These are phyloP conservation scores for Penicillium sp. DNA, from an alignment of 2,329 filamentous ascomycete genomes.

Conservation along the genomic window DNA sequence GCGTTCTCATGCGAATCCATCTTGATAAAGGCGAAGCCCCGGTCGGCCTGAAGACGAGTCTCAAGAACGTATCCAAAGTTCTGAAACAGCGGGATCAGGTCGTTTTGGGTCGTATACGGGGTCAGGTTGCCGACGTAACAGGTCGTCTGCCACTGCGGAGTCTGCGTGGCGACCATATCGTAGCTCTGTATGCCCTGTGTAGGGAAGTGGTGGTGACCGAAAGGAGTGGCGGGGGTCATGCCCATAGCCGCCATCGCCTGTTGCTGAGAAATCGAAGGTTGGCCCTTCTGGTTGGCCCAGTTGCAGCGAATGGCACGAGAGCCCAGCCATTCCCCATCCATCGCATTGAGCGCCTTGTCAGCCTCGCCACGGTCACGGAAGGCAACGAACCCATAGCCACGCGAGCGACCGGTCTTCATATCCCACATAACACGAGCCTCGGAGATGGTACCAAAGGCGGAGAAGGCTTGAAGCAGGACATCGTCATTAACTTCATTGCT, in stretches of 20 bases:
- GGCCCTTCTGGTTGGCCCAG: constrained; percentile 99
- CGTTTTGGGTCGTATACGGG: constrained; percentile 94
- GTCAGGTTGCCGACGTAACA: constrained; percentile 98
- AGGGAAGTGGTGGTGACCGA: constrained; percentile 95
- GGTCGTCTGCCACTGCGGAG: constrained; percentile 96
- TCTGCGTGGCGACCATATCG: constrained; percentile 94
- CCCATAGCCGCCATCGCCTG: constrained; percentile 97
- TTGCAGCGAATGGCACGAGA: constrained; percentile 98
- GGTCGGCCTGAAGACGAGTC: constrained; percentile 95
- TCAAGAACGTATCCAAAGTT: constrained; percentile 98
- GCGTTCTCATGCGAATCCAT: constrained; percentile 99
- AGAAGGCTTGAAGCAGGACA: constrained; percentile 88
- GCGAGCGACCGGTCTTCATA: constrained; percentile 98
- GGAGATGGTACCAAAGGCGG: constrained; percentile 90
- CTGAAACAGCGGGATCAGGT: constrained; percentile 96
- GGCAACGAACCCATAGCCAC: constrained; percentile 96
- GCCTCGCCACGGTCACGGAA: constrained; percentile 93
- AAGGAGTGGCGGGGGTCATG: constrained; percentile 95
- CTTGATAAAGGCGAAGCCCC: constrained; percentile 98
- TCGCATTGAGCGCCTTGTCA: constrained; percentile 92
- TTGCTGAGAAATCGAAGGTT: constrained; percentile 96
- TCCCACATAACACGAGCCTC: constrained; percentile 99
- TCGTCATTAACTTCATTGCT: constrained; percentile 99
- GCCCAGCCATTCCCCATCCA: constrained; percentile 99
- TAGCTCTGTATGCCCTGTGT: constrained; percentile 96